These are phyloP conservation scores for Bjerkandera adusta DNA, from an alignment of 1,284 basidiomycete species.

Conservation along the genomic window DNA sequence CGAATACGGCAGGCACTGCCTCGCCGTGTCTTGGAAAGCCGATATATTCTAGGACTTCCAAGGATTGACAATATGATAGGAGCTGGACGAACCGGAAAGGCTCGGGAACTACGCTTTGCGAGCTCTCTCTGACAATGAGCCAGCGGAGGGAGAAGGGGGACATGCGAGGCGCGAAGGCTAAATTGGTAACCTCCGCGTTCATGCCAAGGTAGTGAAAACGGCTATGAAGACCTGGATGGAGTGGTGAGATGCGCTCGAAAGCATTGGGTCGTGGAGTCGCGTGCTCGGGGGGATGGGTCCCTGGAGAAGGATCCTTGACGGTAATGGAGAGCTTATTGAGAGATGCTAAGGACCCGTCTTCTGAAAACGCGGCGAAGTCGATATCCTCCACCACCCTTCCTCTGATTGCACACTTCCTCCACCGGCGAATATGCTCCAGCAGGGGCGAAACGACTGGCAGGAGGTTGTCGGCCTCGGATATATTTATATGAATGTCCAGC, in stretches of 20 bases:
- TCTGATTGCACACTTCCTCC: slow-evolving; percentile 47
- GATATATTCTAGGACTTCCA: slow-evolving; percentile 54
- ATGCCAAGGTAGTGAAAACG: slow-evolving; percentile 17
- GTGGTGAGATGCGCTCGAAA: slow-evolving; percentile 7
- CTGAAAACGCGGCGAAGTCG: slow-evolving; percentile 12
- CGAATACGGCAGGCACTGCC: slow-evolving; percentile 35
- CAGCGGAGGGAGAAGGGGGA: slow-evolving; percentile 52
- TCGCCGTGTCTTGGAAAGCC: slow-evolving; percentile 57
- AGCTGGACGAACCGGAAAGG: slow-evolving; percentile 53
- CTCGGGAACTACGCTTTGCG: slow-evolving; percentile 34
- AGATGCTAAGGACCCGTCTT: slow-evolving; percentile 8
- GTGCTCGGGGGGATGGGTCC: slow-evolving; percentile 1
- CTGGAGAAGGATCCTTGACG: slow-evolving; percentile 13
- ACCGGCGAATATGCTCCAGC: slow-evolving; percentile 49
- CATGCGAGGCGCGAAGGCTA: slow-evolving; percentile 43
- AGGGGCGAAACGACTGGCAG: slow-evolving; percentile 63
- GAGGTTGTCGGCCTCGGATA: slow-evolving; percentile 48
- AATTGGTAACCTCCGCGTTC: slow-evolving; percentile 31
- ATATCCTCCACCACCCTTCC: slow-evolving; percentile 23
- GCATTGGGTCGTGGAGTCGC: not conserved
- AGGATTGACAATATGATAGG: slow-evolving; percentile 53
- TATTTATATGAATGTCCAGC: slow-evolving; percentile 51
- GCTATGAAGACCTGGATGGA: not conserved
- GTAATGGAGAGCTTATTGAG: slow-evolving; percentile 13
- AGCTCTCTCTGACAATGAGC: slow-evolving; percentile 51